Evolutionary conservation across 345 rosid genomes (phyloP), one percentile per base, ranked within the genome.

Genomic region (Euphorbia peplus): DNA sequence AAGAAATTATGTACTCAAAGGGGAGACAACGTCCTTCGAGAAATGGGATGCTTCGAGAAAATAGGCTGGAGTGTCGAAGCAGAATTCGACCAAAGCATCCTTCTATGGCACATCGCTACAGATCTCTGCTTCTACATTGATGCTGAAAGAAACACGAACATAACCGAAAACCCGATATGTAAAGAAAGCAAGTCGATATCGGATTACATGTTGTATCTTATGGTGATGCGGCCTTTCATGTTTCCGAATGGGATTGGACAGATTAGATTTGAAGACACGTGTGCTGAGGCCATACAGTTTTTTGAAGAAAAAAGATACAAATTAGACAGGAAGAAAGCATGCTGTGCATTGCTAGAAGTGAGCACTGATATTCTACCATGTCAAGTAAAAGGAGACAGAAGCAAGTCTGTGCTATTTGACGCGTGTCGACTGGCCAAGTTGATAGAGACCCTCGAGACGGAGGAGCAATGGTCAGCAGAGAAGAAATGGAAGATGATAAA

Each of bases 61-160:
- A 19, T 68, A 4, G 41, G 37, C 54, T 58, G 64, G 63, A 68
- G 51, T 19, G 26, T 42, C 21, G 69, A 80, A 22, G 65, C 73
- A 0, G 84, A 82, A 46, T 86, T 78, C 22, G 86, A 86, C 22
- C 80, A 81, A 64, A 82, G 85, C 80, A 53, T 86, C 55, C 85
- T 86, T 0, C 58, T 82, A 10, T 86, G 88, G 90, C 86, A 86
- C 56, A 75, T 86, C 41, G 86, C 90, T 24, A 86, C 86, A 14
- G 88, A 79, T 26, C 78, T 84, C 41, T 79, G 82, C 63, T 78
- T 73, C 42, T 5, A 52, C 28, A 19, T 14, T 14, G 80, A 78
- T 53, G 48, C 2, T 1, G 63, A 42, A 68, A 70, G 5, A 0
- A 57, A 51, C 8, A 44, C 51, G 4, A 62, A 13, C 25, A 2